phyloP scores from a whole-genome alignment of 2,329 filamentous ascomycete species.

The Fusarium foetens region DNA sequence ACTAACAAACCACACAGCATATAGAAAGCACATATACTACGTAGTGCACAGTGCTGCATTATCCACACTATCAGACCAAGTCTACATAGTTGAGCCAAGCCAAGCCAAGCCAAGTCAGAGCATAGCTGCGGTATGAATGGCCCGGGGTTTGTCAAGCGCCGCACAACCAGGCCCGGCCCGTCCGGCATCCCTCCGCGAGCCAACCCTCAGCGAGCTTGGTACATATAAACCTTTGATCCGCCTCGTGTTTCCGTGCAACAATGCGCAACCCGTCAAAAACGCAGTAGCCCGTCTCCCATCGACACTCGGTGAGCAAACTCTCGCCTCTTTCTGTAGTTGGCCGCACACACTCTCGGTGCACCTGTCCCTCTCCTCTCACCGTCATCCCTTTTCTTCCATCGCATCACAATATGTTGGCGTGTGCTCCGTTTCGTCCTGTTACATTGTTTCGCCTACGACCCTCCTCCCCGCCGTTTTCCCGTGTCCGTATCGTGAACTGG shows the following conservation, averaged over 20 bases:
- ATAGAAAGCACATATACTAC: neutral
- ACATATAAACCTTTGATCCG: constrained; percentile 35
- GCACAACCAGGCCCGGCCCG: constrained; percentile 35
- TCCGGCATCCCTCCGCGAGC: constrained; percentile 22
- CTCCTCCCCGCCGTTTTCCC: neutral
- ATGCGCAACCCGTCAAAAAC: constrained; percentile 26
- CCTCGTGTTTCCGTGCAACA: constrained; percentile 17
- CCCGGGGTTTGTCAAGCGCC: neutral
- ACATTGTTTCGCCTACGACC: neutral
- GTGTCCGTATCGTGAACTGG: constrained; percentile 7
- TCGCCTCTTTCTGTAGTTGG: constrained; percentile 34
- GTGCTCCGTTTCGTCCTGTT: neutral
- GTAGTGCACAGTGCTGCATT: neutral
- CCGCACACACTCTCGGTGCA: constrained; percentile 6
- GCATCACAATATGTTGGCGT: neutral
- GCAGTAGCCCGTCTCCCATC: constrained; percentile 20
- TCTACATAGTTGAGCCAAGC: neutral
- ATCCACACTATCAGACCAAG: neutral
- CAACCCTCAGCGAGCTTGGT: constrained; percentile 3
- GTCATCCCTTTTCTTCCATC: constrained; percentile 1
- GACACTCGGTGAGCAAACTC: constrained; percentile 32
- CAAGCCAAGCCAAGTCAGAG: neutral
- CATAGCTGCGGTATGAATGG: neutral
- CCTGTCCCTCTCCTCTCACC: constrained; percentile 6
- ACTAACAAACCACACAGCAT: neutral